phyloP scores from a whole-genome alignment of 345 rosid genomes.

The Bruguiera gymnorhiza region DNA sequence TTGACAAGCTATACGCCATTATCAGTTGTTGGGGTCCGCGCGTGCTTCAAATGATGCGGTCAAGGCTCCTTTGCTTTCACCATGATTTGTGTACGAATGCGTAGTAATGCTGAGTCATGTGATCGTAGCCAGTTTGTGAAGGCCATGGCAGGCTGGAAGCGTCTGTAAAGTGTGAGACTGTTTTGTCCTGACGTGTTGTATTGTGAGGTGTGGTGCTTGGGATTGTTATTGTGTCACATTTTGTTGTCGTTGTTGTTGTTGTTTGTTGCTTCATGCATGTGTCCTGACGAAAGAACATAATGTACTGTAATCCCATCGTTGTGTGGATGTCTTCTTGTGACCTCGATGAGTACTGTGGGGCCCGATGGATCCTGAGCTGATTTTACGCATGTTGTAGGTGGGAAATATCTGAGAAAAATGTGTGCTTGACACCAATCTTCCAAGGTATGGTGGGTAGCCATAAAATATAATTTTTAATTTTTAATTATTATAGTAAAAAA shows the following conservation, averaged over 20 bases:
- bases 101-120: constrained; percentile 1
- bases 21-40: constrained; percentile 4
- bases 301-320: constrained; percentile 4
- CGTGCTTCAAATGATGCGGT: background rate
- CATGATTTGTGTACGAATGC: background rate
- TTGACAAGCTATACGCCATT: background rate
- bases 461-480: too few relatives aligned
- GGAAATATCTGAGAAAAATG: too few relatives aligned
- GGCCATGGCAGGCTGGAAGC: background rate
- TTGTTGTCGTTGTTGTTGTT: background rate
- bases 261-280: constrained; percentile 9
- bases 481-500: too few relatives aligned
- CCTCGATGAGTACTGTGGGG: constrained; percentile 7
- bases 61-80: background rate
- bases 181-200: background rate
- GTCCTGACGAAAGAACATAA: constrained; percentile 5
- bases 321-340: constrained; percentile 6
- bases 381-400: background rate
- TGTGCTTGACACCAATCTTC: too few relatives aligned
- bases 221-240: background rate
- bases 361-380: constrained; percentile 5
- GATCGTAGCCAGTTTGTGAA: background rate
- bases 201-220: background rate
- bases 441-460: too few relatives aligned
- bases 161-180: too few relatives aligned